A percentile compares a stretch with the other conserved stretches of the same genome.
phyloP scores from a whole-genome alignment of 73 alveolate genomes.

The Uronychia binucleata region DNA sequence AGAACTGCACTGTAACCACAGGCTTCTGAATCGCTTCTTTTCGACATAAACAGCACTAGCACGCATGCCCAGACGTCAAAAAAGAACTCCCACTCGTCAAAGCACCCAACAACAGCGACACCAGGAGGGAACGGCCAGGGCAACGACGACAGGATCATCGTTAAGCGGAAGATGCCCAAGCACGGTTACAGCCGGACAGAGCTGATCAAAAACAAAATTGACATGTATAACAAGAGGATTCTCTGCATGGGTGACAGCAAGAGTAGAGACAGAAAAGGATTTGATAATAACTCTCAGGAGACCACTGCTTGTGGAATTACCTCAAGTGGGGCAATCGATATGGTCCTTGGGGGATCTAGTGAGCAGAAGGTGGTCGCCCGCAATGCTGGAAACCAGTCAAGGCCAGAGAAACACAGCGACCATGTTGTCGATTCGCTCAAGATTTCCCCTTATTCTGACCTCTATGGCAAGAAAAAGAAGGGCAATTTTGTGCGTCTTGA shows the following conservation, averaged over 20 bases:
- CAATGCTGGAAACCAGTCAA: background rate
- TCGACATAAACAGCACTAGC: background rate
- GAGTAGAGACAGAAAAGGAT: background rate
- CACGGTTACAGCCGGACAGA: background rate
- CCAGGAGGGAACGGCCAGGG: background rate
- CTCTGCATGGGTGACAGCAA: background rate
- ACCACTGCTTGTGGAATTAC: too few relatives aligned
- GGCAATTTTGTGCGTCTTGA: background rate
- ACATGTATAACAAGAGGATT: background rate
- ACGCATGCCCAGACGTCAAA: background rate
- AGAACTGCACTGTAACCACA: too few relatives aligned
- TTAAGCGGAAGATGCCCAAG: background rate
- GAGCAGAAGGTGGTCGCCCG: too few relatives aligned
- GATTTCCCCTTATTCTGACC: background rate
- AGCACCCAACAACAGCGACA: background rate
- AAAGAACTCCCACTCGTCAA: background rate
- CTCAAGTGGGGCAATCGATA: too few relatives aligned
- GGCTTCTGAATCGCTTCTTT: background rate
- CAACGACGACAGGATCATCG: background rate
- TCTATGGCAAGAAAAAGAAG: background rate
- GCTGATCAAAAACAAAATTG: background rate
- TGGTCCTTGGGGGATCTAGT: too few relatives aligned
- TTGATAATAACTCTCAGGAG: too few relatives aligned
- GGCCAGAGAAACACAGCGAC: background rate
- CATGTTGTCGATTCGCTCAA: background rate